Evolutionary conservation across 495 filamentous ascomycete genomes (phyloP).

Genomic region (Aspergillus ellipticus): DNA sequence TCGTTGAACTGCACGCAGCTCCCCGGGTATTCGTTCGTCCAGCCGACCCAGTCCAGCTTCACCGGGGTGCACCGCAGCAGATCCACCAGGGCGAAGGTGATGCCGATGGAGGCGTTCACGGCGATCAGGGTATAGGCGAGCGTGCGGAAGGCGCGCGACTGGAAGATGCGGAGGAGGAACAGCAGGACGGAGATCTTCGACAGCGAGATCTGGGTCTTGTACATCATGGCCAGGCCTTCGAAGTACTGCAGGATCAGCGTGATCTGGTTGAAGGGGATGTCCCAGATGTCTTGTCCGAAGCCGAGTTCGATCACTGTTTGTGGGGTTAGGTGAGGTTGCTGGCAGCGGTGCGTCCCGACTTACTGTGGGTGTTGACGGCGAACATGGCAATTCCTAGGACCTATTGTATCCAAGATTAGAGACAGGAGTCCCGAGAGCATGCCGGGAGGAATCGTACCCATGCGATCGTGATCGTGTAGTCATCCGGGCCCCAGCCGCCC

Average conservation of each 20-base stretch:
- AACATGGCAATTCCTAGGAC: constrained; percentile 19
- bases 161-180: constrained; percentile 43
- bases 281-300: constrained; percentile 31
- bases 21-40: constrained; percentile 21
- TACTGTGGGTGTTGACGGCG: constrained; percentile 17
- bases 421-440: neutral
- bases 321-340: constrained; percentile 4
- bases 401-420: constrained; percentile 13
- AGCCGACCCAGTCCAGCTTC: constrained; percentile 30
- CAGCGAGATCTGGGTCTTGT: constrained; percentile 35
- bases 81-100: constrained; percentile 29
- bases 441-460: constrained; percentile 18
- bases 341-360: neutral
- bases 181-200: constrained; percentile 51
- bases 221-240: constrained; percentile 26
- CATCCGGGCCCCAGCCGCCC: constrained; percentile 33
- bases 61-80: constrained; percentile 32
- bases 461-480: constrained; percentile 27
- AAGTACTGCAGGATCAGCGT: constrained; percentile 19
- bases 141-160: constrained; percentile 30
- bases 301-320: constrained; percentile 25
- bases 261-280: constrained; percentile 23
- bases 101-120: constrained; percentile 27
- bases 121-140: constrained; percentile 29
- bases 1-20: constrained; percentile 27